phyloP scores from a whole-genome alignment of 108 stramenopile genomes.

The Cyclotella choctawhatcheeana region DNA sequence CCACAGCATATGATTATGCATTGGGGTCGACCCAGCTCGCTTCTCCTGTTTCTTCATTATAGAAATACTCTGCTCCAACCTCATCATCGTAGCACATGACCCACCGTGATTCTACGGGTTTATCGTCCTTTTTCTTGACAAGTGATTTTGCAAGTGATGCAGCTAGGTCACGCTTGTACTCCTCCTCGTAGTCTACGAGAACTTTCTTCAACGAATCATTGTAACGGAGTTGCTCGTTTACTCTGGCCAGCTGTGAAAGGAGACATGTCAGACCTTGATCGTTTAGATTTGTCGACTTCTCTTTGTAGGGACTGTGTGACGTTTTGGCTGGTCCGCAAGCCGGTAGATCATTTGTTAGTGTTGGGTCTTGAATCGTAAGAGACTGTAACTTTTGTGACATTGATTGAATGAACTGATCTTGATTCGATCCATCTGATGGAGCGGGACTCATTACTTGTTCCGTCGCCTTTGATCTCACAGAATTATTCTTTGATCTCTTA shows the following conservation, averaged over 20 bases:
- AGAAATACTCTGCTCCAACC: slow-evolving; percentile 31
- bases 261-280: slow-evolving; percentile 23
- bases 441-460: too few relatives aligned
- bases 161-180: slow-evolving; percentile 20
- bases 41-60: slow-evolving; percentile 24
- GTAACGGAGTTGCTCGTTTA: slow-evolving; percentile 13
- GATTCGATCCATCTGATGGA: too few relatives aligned
- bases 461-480: too few relatives aligned
- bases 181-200: slow-evolving; percentile 21
- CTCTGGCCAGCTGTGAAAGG: slow-evolving; percentile 11
- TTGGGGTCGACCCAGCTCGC: slow-evolving; percentile 39
- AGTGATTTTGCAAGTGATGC: slow-evolving; percentile 13
- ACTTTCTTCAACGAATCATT: slow-evolving; percentile 1
- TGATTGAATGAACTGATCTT: too few relatives aligned
- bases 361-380: too few relatives aligned
- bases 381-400: too few relatives aligned
- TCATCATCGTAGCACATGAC: slow-evolving; percentile 10
- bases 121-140: not conserved
- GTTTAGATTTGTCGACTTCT: not conserved
- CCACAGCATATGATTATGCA: not conserved
- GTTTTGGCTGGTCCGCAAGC: too few relatives aligned
- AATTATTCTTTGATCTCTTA: too few relatives aligned
- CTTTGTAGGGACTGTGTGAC: too few relatives aligned
- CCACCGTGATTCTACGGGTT: not conserved
- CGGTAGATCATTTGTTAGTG: too few relatives aligned